Conservation (phyloP, 2,329 filamentous ascomycete genomes). For the Pezicula carpinea region DNA sequence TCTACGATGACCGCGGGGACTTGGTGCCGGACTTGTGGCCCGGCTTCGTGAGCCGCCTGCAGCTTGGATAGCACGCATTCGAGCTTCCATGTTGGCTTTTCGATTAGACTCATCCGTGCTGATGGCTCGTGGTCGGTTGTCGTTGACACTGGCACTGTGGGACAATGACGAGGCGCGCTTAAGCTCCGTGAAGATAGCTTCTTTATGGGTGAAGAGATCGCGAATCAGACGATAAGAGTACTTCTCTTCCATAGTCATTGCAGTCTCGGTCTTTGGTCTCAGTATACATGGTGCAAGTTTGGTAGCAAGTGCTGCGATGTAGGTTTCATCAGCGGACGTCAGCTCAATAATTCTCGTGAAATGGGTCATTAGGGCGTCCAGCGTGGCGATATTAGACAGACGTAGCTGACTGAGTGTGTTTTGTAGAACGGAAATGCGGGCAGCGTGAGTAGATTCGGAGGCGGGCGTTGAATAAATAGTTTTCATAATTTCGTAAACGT, state of each 20-base stretch:
- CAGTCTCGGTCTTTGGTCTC: constrained; percentile 80
- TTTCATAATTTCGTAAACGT: constrained; percentile 98
- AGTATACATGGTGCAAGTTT: constrained; percentile 80
- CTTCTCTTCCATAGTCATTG: constrained; percentile 91
- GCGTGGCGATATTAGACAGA: constrained; percentile 95
- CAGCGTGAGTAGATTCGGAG: constrained; percentile 69
- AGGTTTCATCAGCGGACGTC: constrained; percentile 89
- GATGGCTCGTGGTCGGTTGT: constrained; percentile 72
- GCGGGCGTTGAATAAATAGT: constrained; percentile 87
- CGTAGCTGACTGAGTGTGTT: constrained; percentile 92
- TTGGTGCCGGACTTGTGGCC: constrained; percentile 67
- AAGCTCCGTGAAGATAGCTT: constrained; percentile 89
- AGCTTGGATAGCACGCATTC: constrained; percentile 72
- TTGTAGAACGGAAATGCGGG: constrained; percentile 85
- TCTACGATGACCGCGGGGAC: constrained; percentile 61
- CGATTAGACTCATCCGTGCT: constrained; percentile 95
- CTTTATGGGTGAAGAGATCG: constrained; percentile 90
- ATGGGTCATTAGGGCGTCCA: constrained; percentile 96
- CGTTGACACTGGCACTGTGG: constrained; percentile 53
- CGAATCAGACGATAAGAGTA: constrained; percentile 87
- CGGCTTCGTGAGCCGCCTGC: constrained; percentile 58
- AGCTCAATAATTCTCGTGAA: constrained; percentile 95
- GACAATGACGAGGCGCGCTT: constrained; percentile 79
- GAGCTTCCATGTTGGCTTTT: constrained; percentile 89
- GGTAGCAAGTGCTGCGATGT: constrained; percentile 69